phyloP scores from a whole-genome alignment of 768 basidiomycete species.

The Vararia minispora region DNA sequence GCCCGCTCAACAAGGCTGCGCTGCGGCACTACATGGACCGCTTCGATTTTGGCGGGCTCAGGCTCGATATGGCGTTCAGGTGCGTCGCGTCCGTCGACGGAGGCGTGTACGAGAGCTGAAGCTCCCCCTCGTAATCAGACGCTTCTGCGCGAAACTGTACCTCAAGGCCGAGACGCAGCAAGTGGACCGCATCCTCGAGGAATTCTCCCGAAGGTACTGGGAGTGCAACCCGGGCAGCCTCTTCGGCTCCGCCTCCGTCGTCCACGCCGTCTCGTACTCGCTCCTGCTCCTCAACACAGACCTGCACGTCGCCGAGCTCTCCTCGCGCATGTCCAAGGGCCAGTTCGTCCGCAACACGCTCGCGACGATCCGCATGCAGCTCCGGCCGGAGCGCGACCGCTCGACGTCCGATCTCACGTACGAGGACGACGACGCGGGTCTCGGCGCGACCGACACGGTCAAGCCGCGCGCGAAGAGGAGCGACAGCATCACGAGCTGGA shows the following conservation, averaged over 20 bases:
- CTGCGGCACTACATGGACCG: constrained; percentile 74
- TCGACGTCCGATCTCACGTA: constrained; percentile 54
- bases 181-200: constrained; percentile 91
- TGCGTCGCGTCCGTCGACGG: constrained; percentile 20
- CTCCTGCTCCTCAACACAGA: constrained; percentile 93
- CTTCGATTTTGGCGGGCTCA: constrained; percentile 77
- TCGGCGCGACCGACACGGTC: constrained; percentile 29
- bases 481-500: constrained; percentile 79
- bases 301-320: constrained; percentile 87
- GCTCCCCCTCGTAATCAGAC: constrained; percentile 31
- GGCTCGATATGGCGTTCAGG: constrained; percentile 89
- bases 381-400: constrained; percentile 41
- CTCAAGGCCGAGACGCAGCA: constrained; percentile 97
- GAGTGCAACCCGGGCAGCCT: constrained; percentile 74
- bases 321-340: constrained; percentile 78
- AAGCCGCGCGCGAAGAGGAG: constrained; percentile 57
- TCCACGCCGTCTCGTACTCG: constrained; percentile 93
- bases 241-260: constrained; percentile 82
- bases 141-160: constrained; percentile 83
- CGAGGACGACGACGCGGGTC: constrained; percentile 59
- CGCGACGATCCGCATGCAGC: constrained; percentile 70
- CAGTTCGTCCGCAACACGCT: constrained; percentile 94
- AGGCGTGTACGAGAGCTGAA: background rate
- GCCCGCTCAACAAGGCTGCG: constrained; percentile 61
- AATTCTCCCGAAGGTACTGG: constrained; percentile 85